A percentile compares a stretch with the other conserved stretches of the same genome.
These are phyloP conservation scores for Suhomyces canberraensis DNA, from an alignment of 805 yeast genomes.

Conservation along the genomic window DNA sequence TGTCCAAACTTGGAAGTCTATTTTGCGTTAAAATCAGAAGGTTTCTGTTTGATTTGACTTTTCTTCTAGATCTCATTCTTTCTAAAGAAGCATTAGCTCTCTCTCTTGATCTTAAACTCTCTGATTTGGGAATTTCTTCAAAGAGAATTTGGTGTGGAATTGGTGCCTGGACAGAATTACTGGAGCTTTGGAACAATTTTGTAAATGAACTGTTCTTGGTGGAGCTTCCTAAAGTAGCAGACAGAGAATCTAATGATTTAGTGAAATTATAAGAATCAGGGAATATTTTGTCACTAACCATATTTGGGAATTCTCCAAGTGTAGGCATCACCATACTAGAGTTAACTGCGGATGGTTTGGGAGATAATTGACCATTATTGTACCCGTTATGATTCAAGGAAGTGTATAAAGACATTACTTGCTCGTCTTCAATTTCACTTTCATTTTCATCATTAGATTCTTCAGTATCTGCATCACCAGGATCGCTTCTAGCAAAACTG, in stretches of 20 bases:
- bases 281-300: slow-evolving; percentile 28
- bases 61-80: slow-evolving; percentile 58
- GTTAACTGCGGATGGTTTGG: slow-evolving; percentile 10
- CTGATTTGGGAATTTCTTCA: slow-evolving; percentile 27
- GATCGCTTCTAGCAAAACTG: slow-evolving; percentile 1
- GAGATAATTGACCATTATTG: slow-evolving; percentile 7
- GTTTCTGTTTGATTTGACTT: slow-evolving; percentile 39
- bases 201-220: not conserved
- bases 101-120: slow-evolving; percentile 46
- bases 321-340: slow-evolving; percentile 34
- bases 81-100: slow-evolving; percentile 64
- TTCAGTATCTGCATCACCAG: slow-evolving; percentile 4
- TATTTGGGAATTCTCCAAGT: slow-evolving; percentile 40
- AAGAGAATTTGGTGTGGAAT: slow-evolving; percentile 11
- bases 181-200: slow-evolving; percentile 4
- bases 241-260: not conserved
- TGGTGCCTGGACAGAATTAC: not conserved
- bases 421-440: slow-evolving; percentile 58
- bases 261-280: slow-evolving; percentile 15
- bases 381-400: slow-evolving; percentile 40
- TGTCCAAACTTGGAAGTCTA: slow-evolving; percentile 22
- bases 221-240: not conserved
- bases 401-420: slow-evolving; percentile 64
- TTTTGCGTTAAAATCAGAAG: slow-evolving; percentile 23
- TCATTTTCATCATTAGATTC: slow-evolving; percentile 23